Base-by-base conservation (phyloP, 805 yeast species). In the Torulaspora quercuum region DNA sequence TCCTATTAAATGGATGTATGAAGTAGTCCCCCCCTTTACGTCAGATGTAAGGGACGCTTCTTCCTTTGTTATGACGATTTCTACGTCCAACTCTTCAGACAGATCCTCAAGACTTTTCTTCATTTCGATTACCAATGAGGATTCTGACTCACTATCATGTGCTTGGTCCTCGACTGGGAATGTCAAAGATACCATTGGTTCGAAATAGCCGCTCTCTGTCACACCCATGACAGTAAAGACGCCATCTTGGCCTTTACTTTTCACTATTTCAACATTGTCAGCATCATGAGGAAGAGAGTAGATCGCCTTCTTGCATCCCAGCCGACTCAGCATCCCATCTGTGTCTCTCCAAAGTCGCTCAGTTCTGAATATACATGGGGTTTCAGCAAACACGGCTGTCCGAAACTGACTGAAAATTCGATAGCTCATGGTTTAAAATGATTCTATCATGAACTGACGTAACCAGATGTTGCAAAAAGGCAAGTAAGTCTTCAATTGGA, bases 1-100 rank as follows among this genome's bases (percentile, higher is more conserved):
- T 11, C 62, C 62, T 14, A 53, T 10, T 22, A 53, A 27, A 30
- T 47, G 44, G 9, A 49, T 19, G 14, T 29, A 33, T 10, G 38
- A 19, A 9, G 28, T 27, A 10, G 33, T 13, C 2, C 29, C 25
- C 10, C 34, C 25, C n/a, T 37, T 32, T 5, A 33, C 4, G 11
- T 41, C 13, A 8, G 32, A 6, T 24, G 23, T 26, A 10, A 23
- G 30, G 22, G 39, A 44, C 12, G 26, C 26, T 14, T 37, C 34
- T 10, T 41, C 31, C 25, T 31, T 23, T 6, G 50, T 35, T 3
- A 50, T 36, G 4, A 45, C 35, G 6, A 49, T 40, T 18, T 52
- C 57, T 8, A 52, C 45, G 11, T 47, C 41, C 21, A 49, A 45
- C 26, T 45, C 46, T 3, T 35, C 21, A 3, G 53, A 39, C 10